Base-by-base conservation (phyloP, 2,329 filamentous ascomycete species). In the Colletotrichum tamarilloi region DNA sequence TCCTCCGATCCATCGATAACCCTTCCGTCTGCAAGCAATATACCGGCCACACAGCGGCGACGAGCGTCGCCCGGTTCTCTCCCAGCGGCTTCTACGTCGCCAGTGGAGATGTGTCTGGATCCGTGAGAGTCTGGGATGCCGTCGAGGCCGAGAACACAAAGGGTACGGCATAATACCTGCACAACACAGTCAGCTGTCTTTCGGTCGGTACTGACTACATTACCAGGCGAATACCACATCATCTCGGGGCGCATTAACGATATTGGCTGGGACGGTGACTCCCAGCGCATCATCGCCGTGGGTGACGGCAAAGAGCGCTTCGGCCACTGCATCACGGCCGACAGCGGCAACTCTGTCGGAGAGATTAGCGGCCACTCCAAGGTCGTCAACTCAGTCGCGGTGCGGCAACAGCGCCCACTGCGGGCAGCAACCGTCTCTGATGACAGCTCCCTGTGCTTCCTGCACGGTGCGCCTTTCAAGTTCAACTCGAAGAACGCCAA, bases 211-310 rank as follows among this genome's bases (percentile, higher is more conserved):
- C 72, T 74, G 52, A 74, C 55, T 22, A 35, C 38, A 60, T 52
- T 16, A 24, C 46, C 75, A 88, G 88, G 95, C 77, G 96, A 98
- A 83, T 98, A 98, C 84, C 90, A 92, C 80, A 98, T 98, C 84
- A 95, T 98, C 79, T 95, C 94, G 42, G 97, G 97, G 14, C 93
- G 94, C 67, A 96, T 99, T 84, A 97, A 98, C 81, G 97, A 99
- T 82, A 91, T 99, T 76, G 96, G 95, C 1, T 99, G 97, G 95
- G 97, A 98, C 79, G 96, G 95, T 70, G 97, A 99, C 84, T 97
- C 94, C 74, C 95, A 98, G 86, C 93, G 97, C 62, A 93, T 99
- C 80, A 98, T 98, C 79, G 97, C 96, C 4, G 96, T 99, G 5
- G 97, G 97, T 57, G 94, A 98, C 78, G 97, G 97, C 64, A 95